phyloP scores from a whole-genome alignment of 2,329 filamentous ascomycete genomes.

The Proliferodiscus dingleyae region DNA sequence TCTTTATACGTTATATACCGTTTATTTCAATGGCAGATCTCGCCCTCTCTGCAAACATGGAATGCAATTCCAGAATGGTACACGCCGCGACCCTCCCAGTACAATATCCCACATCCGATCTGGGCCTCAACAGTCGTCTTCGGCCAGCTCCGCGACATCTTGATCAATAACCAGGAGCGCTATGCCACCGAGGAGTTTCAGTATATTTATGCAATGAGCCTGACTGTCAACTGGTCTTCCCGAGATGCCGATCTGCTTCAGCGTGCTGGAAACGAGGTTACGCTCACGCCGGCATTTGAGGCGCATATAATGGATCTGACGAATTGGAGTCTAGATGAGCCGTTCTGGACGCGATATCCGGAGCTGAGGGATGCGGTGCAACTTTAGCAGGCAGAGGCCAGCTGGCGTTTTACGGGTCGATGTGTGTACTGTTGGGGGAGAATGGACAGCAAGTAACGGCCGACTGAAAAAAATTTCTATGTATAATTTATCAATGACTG shows the following conservation, averaged over 20 bases:
- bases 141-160: slow-evolving; percentile 33
- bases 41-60: slow-evolving; percentile 16
- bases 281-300: slow-evolving; percentile 18
- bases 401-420: no score
- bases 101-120: slow-evolving; percentile 32
- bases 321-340: slow-evolving; percentile 27
- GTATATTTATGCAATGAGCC: slow-evolving; percentile 31
- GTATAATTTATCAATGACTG: no score
- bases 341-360: slow-evolving; percentile 23
- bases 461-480: no score
- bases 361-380: slow-evolving; percentile 17
- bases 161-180: slow-evolving; percentile 33
- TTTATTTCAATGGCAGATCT: slow-evolving; percentile 25
- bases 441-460: no score
- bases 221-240: slow-evolving; percentile 35
- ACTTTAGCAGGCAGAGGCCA: no score
- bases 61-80: slow-evolving; percentile 23
- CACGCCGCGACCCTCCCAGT: slow-evolving; percentile 21
- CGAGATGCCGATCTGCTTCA: slow-evolving; percentile 17
- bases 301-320: slow-evolving; percentile 15
- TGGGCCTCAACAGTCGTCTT: slow-evolving; percentile 34
- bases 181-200: slow-evolving; percentile 37
- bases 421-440: no score
- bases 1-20: slow-evolving; percentile 20
- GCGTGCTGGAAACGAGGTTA: slow-evolving; percentile 21